Percentiles rank a stretch among this genome's conserved stretches.
These are phyloP conservation scores for Lyophyllum atratum DNA, from an alignment of 768 basidiomycete genomes.

Conservation along the genomic window DNA sequence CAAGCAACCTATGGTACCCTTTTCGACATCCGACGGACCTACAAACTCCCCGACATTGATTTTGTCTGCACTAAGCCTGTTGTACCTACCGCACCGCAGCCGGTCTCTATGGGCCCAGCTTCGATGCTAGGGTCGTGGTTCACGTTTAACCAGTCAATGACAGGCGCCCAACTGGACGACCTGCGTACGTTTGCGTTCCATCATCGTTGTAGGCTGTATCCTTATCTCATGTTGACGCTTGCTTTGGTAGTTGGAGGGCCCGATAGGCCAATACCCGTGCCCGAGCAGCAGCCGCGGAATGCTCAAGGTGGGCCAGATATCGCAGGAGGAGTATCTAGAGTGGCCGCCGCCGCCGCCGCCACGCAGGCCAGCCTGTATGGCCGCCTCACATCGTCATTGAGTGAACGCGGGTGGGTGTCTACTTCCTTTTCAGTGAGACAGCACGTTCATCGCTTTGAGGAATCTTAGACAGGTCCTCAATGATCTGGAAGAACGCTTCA, in stretches of 20 bases:
- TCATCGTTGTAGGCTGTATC: neutral
- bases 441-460: neutral
- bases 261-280: constrained; percentile 53
- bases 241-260: constrained; percentile 62
- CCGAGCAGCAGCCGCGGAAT: constrained; percentile 15
- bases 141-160: constrained; percentile 47
- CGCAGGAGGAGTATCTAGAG: constrained; percentile 13
- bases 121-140: constrained; percentile 62
- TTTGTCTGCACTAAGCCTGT: constrained; percentile 40
- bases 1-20: constrained; percentile 56
- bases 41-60: constrained; percentile 53
- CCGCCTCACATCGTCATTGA: constrained; percentile 52
- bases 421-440: neutral
- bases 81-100: constrained; percentile 61
- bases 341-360: constrained; percentile 23
- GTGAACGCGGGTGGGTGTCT: constrained; percentile 62
- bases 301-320: constrained; percentile 5
- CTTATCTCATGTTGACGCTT: neutral
- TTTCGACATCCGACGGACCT: constrained; percentile 55
- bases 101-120: constrained; percentile 58
- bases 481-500: constrained; percentile 62
- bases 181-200: constrained; percentile 48
- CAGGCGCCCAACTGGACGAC: constrained; percentile 61
- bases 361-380: constrained; percentile 44
- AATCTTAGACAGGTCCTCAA: constrained; percentile 57